phyloP scores from a whole-genome alignment of 495 filamentous ascomycete genomes.

The Bombardia bombarda region DNA sequence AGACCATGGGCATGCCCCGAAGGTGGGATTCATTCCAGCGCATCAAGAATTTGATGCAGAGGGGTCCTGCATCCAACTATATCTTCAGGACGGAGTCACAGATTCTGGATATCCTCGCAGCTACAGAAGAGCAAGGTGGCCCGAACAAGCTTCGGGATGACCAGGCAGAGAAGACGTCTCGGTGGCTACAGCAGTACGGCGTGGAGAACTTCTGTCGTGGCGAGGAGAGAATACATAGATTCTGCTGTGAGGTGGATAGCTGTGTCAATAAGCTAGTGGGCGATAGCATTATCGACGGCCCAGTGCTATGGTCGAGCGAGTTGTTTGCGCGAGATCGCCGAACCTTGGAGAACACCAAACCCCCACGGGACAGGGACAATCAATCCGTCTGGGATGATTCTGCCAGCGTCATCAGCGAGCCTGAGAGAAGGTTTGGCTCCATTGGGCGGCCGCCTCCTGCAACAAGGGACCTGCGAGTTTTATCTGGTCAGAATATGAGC shows the following conservation, averaged over 20 bases:
- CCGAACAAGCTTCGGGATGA: constrained; percentile 95
- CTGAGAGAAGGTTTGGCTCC: constrained; percentile 30
- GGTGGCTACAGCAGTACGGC: constrained; percentile 73
- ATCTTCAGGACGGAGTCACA: constrained; percentile 81
- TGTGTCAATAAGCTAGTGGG: constrained; percentile 84
- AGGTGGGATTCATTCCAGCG: constrained; percentile 44
- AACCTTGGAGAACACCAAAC: constrained; percentile 59
- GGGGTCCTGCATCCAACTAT: constrained; percentile 56
- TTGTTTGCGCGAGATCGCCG: constrained; percentile 74
- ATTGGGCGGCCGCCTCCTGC: constrained; percentile 27
- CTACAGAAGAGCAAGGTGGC: constrained; percentile 74
- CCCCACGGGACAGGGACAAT: constrained; percentile 24
- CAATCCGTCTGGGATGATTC: constrained; percentile 44
- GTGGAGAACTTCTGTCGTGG: constrained; percentile 94
- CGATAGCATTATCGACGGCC: constrained; percentile 76
- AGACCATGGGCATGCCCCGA: constrained; percentile 73
- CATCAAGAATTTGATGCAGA: constrained; percentile 45
- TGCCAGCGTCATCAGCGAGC: constrained; percentile 48
- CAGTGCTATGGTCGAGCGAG: constrained; percentile 88
- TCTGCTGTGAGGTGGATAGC: constrained; percentile 82
- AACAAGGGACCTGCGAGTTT: constrained; percentile 41
- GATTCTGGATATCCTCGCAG: constrained; percentile 79
- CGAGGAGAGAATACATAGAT: constrained; percentile 91
- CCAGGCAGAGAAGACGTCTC: constrained; percentile 76
- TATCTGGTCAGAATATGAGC: constrained; percentile 48